Conservation (phyloP, 2,329 filamentous ascomycete species). For the Fusarium sarcochroum region DNA sequence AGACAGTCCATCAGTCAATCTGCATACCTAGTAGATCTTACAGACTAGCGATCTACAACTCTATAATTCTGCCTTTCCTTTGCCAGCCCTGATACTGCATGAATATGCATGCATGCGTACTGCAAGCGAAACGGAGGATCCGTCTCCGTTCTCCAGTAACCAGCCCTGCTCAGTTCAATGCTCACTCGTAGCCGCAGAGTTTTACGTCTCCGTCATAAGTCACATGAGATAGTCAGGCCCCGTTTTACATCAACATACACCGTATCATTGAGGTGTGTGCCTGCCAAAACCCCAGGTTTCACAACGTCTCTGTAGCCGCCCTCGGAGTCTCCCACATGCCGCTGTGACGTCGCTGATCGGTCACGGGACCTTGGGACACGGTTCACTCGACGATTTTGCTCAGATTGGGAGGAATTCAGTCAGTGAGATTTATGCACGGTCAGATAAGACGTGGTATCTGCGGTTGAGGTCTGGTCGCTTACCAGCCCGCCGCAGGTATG, state of each 20-base stretch:
- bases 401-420: not conserved
- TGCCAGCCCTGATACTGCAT: slow-evolving; percentile 20
- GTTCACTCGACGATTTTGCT: slow-evolving; percentile 27
- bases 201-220: slow-evolving; percentile 30
- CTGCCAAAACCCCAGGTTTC: slow-evolving; percentile 45
- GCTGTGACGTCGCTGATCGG: slow-evolving; percentile 41
- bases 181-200: slow-evolving; percentile 23
- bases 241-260: slow-evolving; percentile 8
- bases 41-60: slow-evolving; percentile 12
- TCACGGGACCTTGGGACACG: slow-evolving; percentile 40
- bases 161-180: not conserved
- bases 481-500: not conserved
- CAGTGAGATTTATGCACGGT: slow-evolving; percentile 19
- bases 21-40: slow-evolving; percentile 21
- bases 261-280: slow-evolving; percentile 29
- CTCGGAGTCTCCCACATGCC: slow-evolving; percentile 24
- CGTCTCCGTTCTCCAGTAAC: slow-evolving; percentile 10
- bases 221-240: slow-evolving; percentile 38
- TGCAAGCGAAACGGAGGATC: slow-evolving; percentile 27
- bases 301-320: slow-evolving; percentile 39
- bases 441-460: slow-evolving; percentile 7
- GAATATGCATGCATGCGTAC: slow-evolving; percentile 34
- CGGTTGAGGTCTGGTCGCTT: not conserved
- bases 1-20: no score
- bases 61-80: slow-evolving; percentile 38